Base-by-base conservation (phyloP, 768 basidiomycete species). In the Suillus sp. region DNA sequence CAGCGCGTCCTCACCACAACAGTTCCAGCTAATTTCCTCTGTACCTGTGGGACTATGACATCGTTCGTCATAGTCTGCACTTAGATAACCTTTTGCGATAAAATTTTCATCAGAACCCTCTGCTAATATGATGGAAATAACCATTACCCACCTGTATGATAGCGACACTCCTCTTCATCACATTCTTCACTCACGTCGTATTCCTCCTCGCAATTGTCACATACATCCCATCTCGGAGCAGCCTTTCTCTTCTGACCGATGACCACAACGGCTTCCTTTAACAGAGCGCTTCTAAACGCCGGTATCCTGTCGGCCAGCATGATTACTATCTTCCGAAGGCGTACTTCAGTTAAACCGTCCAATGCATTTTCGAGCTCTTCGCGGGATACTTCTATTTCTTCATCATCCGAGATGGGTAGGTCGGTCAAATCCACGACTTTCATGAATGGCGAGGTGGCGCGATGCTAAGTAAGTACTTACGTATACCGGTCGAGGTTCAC, bases 341-440 rank as follows among this genome's bases (percentile, higher is more conserved):
- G 50, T 20, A 27, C 27, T n/a, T 53, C 20, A 3, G 51, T 20
- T 30, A 53, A 32, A 2, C 10, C 6, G 11, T 53, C 10, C 10
- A 53, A 30, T 10, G 30, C 30, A 18, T 53, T 32, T 53, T 32
- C 25, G 50, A 30, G 50, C 50, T 51, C 50, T 30, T 51, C 20
- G 30, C 10, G 20, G 30, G 30, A 53, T 11, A 53, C 51, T 53
- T n/a, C n/a, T n/a, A n/a, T n/a, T n/a, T n/a, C 30, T 32, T 53
- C 51, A 32, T 51, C 50, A 11, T 32, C 51, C n/a, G 30, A 53
- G 51, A 11, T 51, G 27, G 50, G 50, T 51, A 30, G 27, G 50
- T 51, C 20, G 16, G 27, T 30, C 30, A 30, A 51, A 30, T 30
- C 50, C 30, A 51, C 30, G 51, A 53, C 18, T 20, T 32, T 30